phyloP scores from a whole-genome alignment of 1,139 yeast genomes.

The Scheffersomyces quercinus region DNA sequence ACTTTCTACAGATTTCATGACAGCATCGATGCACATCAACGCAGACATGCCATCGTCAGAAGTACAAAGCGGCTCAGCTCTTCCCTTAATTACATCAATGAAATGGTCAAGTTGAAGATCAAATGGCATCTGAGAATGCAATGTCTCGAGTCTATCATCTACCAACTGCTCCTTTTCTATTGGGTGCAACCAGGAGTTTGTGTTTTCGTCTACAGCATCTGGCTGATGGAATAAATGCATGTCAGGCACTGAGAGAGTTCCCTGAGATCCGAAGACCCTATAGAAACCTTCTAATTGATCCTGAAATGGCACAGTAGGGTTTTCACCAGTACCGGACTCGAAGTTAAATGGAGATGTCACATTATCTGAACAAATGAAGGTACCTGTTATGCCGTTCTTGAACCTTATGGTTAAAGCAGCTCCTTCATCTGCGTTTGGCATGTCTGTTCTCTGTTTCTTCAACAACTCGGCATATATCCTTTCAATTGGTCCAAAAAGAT shows the following conservation, averaged over 20 bases:
- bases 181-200: constrained; percentile 22
- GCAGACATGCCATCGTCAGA: constrained; percentile 44
- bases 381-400: constrained; percentile 35
- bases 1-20: constrained; percentile 16
- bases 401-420: constrained; percentile 37
- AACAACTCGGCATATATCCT: constrained; percentile 39
- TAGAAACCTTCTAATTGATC: constrained; percentile 34
- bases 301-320: constrained; percentile 37
- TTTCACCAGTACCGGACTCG: constrained; percentile 44
- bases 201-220: constrained; percentile 9
- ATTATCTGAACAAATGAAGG: constrained; percentile 41
- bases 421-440: constrained; percentile 41
- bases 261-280: constrained; percentile 37
- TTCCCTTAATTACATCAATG: constrained; percentile 33
- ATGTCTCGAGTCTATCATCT: constrained; percentile 10
- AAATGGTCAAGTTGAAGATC: constrained; percentile 39
- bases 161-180: constrained; percentile 14
- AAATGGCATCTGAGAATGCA: constrained; percentile 25
- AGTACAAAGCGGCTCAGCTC: constrained; percentile 31
- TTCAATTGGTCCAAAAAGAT: constrained; percentile 39
- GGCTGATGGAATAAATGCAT: constrained; percentile 35
- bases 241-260: constrained; percentile 42
- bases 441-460: constrained; percentile 29
- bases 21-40: constrained; percentile 23
- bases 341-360: constrained; percentile 42